A percentile compares a stretch with the other conserved stretches of the same genome.
These are phyloP conservation scores for Pistacia vera DNA, from an alignment of 345 rosid species.

Conservation along the genomic window DNA sequence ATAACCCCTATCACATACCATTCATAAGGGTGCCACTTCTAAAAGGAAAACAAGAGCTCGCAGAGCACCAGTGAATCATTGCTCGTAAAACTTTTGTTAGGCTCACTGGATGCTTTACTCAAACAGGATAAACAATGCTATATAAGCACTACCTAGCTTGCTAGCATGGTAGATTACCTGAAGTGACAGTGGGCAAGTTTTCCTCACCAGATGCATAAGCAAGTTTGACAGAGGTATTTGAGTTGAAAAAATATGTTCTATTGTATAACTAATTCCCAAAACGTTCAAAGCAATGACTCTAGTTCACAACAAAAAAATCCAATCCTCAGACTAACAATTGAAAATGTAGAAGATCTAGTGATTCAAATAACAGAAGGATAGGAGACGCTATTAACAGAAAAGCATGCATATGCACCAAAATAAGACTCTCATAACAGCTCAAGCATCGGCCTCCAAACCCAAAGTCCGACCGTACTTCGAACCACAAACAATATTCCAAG, in stretches of 20 bases:
- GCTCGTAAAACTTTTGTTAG: neutral
- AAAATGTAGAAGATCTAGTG: neutral
- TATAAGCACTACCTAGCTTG: neutral
- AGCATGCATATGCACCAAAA: neutral
- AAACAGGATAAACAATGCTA: neutral
- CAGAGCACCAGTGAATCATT: neutral
- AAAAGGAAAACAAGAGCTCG: neutral
- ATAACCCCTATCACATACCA: neutral
- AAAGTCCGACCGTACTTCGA: neutral
- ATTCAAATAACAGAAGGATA: neutral
- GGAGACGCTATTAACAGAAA: neutral
- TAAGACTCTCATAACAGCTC: neutral
- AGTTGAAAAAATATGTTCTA: neutral
- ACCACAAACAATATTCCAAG: neutral
- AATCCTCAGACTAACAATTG: neutral
- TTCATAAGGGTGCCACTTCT: neutral
- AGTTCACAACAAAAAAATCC: neutral
- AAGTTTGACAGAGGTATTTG: neutral
- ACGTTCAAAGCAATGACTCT: neutral
- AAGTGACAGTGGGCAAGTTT: neutral
- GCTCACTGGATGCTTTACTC: slow-evolving; percentile 4
- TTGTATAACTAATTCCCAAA: neutral
- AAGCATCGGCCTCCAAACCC: neutral
- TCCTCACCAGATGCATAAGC: neutral
- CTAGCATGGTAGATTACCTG: neutral